Base-by-base conservation (phyloP, 441 rosid genomes). In the Omphalea diandra region DNA sequence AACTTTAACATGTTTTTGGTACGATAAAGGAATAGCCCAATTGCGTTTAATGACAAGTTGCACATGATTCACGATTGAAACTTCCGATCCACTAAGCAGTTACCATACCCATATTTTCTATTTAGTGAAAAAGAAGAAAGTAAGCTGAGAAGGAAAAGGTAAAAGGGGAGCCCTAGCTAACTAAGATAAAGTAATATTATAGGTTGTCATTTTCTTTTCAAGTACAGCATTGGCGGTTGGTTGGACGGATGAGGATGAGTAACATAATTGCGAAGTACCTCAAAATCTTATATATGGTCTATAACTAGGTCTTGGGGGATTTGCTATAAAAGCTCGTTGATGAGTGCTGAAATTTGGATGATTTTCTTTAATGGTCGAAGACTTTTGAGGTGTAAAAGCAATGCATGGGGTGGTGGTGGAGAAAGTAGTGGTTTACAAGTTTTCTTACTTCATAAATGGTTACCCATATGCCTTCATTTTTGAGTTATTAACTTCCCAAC, bases 381-480 rank as follows among this genome's bases (percentile, higher is more conserved):
- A 20, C 54, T 50, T 49, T 50, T 49, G 54, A 31, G 44, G 0
- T 70, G 50, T 49, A 4, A 7, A 62, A 61, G 41, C 43, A 52
- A 29, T 17, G 57, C 24, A 22, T 22, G 35, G 33, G 65, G 27
- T 6, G 67, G 60, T n/a, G 59, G n/a, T n/a, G n/a, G n/a, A n/a
- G 61, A 49, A 49, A 65, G 58, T 65, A 50, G 69, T 20, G 46
- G 58, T 3, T 20, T 9, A 14, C 18, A 49, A 49, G 69, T 26
- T 7, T 20, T 24, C n/a, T 20, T 35, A 14, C 59, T 62, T 70
- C 17, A 50, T 52, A 52, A 70, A 70, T 52, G 52, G 68, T n/a
- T 46, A 18, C 6, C 55, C 44, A 15, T 11, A 3, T 61, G 46
- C 24, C 50, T 11, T 41, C 10, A 2, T 4, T 27, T 63, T n/a